These are phyloP conservation scores for Aspergillus aculeatinus DNA, from an alignment of 2,329 filamentous ascomycete genomes.

Conservation along the genomic window DNA sequence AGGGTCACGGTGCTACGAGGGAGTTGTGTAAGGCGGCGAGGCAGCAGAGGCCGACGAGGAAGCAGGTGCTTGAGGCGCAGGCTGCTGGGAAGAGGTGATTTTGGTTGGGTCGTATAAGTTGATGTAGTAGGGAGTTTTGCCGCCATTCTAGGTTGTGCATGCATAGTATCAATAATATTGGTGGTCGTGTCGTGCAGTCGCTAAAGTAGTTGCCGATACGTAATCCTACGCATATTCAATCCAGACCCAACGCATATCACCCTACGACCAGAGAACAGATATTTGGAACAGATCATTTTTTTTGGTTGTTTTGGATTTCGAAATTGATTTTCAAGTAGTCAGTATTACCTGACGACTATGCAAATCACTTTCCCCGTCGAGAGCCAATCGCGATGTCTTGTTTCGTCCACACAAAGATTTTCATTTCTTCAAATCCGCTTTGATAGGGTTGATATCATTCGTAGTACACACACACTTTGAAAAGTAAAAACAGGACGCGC, in stretches of 20 bases:
- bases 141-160: too few relatives aligned
- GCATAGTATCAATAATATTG: too few relatives aligned
- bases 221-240: neutral
- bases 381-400: conserved; percentile 17
- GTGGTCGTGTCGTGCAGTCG: too few relatives aligned
- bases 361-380: conserved; percentile 14
- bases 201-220: too few relatives aligned
- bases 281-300: conserved; percentile 27
- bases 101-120: neutral
- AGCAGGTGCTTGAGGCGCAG: conserved; percentile 10
- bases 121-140: neutral
- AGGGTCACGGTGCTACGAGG: conserved; percentile 47
- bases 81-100: conserved; percentile 4
- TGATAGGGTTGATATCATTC: conserved; percentile 38
- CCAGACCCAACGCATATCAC: neutral
- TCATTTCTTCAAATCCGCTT: conserved; percentile 27
- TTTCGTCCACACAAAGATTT: too few relatives aligned
- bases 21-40: conserved; percentile 70
- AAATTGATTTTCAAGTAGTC: conserved; percentile 25
- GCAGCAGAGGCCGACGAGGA: conserved; percentile 61
- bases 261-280: conserved; percentile 18
- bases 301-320: neutral
- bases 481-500: conserved; percentile 36
- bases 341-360: conserved; percentile 35
- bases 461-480: conserved; percentile 26